Base-by-base conservation (phyloP, 768 basidiomycete genomes). In the Phallus indusiatus region DNA sequence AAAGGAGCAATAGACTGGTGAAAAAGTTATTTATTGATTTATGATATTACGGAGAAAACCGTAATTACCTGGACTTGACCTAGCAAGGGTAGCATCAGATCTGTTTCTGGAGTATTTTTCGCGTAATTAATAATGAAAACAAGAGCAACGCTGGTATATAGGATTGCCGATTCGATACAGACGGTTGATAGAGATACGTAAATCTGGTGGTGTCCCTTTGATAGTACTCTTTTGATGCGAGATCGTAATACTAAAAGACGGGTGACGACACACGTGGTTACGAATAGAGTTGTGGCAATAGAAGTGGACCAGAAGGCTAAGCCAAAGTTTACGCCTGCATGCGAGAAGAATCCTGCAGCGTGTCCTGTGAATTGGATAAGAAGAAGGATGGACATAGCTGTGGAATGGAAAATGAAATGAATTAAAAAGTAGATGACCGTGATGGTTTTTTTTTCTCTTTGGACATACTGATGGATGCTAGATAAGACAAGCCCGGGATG, bases 91-190 rank as follows among this genome's bases (percentile, higher is more conserved):
- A 77, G 63, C 14, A 73, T 65, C 3, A 73, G 61, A 56, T 74
- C 73, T 18, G 66, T 65, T n/a, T 72, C 8, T 7, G 67, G 67
- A 52, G 60, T 65, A 51, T 67, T 57, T 1, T 64, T 21, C 1
- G 65, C 68, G 47, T 67, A 72, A 1, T 68, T 54, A 10, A 74
- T 34, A 33, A 76, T 61, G 60, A 73, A 75, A 16, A 73, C 47
- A 12, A 73, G 28, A 11, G 63, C 65, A 28, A 68, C 58, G 1
- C 61, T 46, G 0, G 69, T 52, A 53, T 73, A 73, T 14, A 69
- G 48, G 0, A 67, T 61, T 1, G 74, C 71, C 10, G 70, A 72
- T 55, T 77, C 74, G 60, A 76, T 60, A 20, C 74, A 54, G 68
- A 75, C 73, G 20, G 66, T 59, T 1, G 63, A 53, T 0, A 72